These are phyloP conservation scores for Zalaria sp. DNA, from an alignment of 2,329 filamentous ascomycete genomes.

Conservation along the genomic window DNA sequence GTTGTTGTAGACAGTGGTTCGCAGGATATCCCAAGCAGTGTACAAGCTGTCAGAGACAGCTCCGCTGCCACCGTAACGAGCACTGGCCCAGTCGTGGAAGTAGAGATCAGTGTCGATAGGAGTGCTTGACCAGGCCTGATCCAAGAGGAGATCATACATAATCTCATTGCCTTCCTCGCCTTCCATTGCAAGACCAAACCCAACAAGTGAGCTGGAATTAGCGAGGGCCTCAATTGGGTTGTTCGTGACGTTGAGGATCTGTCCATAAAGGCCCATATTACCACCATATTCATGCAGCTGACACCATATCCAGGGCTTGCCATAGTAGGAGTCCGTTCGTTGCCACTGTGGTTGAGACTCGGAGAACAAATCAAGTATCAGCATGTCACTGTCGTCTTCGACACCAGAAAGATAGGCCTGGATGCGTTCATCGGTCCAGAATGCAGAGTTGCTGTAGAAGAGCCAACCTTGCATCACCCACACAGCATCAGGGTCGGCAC, in stretches of 20 bases:
- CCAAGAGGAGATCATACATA: constrained; percentile 36
- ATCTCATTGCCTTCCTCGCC: constrained; percentile 40
- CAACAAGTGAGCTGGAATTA: constrained; percentile 28
- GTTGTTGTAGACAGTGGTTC: constrained; percentile 35
- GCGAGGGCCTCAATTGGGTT: constrained; percentile 31
- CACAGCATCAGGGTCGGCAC: constrained; percentile 31
- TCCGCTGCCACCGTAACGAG: constrained; percentile 23
- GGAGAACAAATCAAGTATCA: constrained; percentile 37
- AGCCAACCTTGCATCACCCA: constrained; percentile 42
- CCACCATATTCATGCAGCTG: constrained; percentile 37
- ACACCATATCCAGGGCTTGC: constrained; percentile 42
- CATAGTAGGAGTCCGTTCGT: constrained; percentile 34
- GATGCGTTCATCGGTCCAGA: constrained; percentile 32
- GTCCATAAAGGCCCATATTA: constrained; percentile 36
- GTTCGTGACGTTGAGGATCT: constrained; percentile 34
- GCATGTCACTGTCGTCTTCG: constrained; percentile 28
- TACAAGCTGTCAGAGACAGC: constrained; percentile 18
- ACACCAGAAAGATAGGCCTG: constrained; percentile 37
- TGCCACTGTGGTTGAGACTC: constrained; percentile 38
- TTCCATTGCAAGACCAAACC: constrained; percentile 35
- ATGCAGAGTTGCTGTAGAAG: constrained; percentile 29
- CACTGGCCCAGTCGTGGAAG: constrained; percentile 31
- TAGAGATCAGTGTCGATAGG: constrained; percentile 32
- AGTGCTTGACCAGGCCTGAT: constrained; percentile 33
- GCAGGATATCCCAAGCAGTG: constrained; percentile 32